Percentiles rank a stretch among this genome's conserved stretches.
phyloP scores from a whole-genome alignment of 2,329 filamentous ascomycete genomes.

The Aureobasidium lini region DNA sequence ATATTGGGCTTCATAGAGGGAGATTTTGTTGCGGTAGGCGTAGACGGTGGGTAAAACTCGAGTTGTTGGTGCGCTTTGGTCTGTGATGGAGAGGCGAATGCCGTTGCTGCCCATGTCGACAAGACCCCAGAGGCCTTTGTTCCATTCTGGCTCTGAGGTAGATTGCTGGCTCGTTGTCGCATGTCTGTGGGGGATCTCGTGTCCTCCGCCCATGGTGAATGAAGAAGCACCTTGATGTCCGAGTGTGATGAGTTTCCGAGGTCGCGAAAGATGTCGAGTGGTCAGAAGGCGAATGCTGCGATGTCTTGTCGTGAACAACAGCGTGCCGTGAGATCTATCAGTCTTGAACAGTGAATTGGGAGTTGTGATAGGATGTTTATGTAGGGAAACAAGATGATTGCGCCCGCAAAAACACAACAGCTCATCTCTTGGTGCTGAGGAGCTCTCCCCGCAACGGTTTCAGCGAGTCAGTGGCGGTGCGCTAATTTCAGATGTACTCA shows the following conservation, averaged over 20 bases:
- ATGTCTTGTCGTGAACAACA: background rate
- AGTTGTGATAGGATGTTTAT: background rate
- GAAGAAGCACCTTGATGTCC: background rate
- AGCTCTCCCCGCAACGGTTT: slow-evolving; percentile 10
- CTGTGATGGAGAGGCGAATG: slow-evolving; percentile 79
- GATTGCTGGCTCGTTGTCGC: background rate
- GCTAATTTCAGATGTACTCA: background rate
- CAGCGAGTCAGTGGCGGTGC: slow-evolving; percentile 7
- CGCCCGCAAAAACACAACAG: background rate
- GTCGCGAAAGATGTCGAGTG: background rate
- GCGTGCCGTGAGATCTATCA: background rate
- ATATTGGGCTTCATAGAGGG: slow-evolving; percentile 67
- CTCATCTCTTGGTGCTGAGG: background rate
- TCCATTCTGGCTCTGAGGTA: slow-evolving; percentile 12
- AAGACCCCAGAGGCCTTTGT: slow-evolving; percentile 13
- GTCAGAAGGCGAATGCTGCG: background rate
- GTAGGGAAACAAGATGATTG: background rate
- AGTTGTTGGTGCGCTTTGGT: slow-evolving; percentile 58
- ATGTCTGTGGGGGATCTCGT: background rate
- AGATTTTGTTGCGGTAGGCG: slow-evolving; percentile 68
- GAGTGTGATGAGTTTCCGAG: background rate
- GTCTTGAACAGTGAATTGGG: background rate
- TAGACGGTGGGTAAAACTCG: slow-evolving; percentile 69
- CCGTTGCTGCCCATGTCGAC: slow-evolving; percentile 53
- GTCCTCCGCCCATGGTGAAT: slow-evolving; percentile 9